Base-by-base conservation (phyloP, 176 grass and related monocot genomes). In the Avena insularis region DNA sequence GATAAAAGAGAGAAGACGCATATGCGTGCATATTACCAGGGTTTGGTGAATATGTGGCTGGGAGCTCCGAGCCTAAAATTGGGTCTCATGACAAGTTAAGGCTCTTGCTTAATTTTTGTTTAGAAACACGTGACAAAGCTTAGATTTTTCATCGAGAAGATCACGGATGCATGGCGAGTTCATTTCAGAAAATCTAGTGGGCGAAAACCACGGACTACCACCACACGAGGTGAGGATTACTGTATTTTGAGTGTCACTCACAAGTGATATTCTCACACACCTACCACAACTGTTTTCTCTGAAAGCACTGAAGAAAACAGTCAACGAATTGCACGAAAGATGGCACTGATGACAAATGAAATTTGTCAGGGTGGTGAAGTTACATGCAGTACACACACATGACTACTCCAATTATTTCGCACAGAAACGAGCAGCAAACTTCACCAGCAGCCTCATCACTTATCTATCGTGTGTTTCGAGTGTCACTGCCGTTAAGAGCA, bases 381-480 rank as follows among this genome's bases (percentile, higher is more conserved):
- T 21, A 46, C 23, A 81, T 50, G 27, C 78, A 76, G 36, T 66
- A 2, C 3, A 50, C 78, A 43, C 17, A 48, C 5, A 73, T 3
- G 10, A 23, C 3, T 78, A 31, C 1, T 19, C 10, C 25, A 55
- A 29, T 82, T 63, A 87, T 83, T 90, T 82, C 9, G 19, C 66
- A 83, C 31, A 64, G 55, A 45, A 79, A 45, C 0, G 10, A 48
- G 67, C 19, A 80, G 75, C 17, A 84, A 84, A 76, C 54, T 88
- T 82, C 10, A 57, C 50, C 55, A 4, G 14, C 23, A 77, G 12
- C 71, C 43, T 9, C 64, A 21, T 93, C 89, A 93, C 80, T 86
- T 92, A 49, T 94, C 91, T 91, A 98, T 95, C 96, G 29, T 29
- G 29, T 29, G 29, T 29, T 29, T 29, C 29, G 29, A 40, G 38